These are phyloP conservation scores for Solanum gandarillasii DNA, from an alignment of 257 asterid species.

Conservation along the genomic window DNA sequence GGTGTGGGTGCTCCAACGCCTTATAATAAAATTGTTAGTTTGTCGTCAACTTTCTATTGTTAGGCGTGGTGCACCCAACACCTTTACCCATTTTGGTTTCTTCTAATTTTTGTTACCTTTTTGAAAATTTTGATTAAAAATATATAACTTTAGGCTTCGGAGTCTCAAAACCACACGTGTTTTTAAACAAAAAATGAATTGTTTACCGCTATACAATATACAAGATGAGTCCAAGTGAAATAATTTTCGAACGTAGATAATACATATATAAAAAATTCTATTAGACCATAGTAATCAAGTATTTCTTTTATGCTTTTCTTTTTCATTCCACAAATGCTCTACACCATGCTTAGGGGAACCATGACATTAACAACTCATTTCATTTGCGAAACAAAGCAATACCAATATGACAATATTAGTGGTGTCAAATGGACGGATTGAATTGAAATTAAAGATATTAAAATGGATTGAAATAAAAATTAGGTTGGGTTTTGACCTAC, in stretches of 20 bases:
- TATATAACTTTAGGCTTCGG: not conserved
- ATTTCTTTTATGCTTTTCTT: not conserved
- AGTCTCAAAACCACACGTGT: not conserved
- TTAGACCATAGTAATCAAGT: not conserved
- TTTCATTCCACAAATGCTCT: not conserved
- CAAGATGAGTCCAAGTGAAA: not conserved
- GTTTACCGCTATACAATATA: not conserved
- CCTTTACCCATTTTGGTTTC: not conserved
- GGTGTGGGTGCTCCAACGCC: not conserved
- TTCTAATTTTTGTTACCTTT: not conserved
- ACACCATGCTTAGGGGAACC: not conserved
- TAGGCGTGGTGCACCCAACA: not conserved
- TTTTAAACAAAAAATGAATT: too few relatives aligned
- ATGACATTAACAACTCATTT: not conserved
- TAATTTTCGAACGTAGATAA: not conserved
- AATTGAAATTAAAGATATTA: too few relatives aligned
- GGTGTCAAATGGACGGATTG: not conserved
- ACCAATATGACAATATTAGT: not conserved
- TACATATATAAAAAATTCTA: too few relatives aligned
- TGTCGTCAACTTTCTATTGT: not conserved
- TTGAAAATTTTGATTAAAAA: not conserved
- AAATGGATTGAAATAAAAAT: not conserved
- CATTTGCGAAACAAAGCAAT: not conserved
- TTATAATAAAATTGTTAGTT: too few relatives aligned
- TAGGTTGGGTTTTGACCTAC: not conserved